These are phyloP conservation scores for Eremochloa ophiuroides DNA, from an alignment of 176 grass and related monocot species.

Conservation along the genomic window DNA sequence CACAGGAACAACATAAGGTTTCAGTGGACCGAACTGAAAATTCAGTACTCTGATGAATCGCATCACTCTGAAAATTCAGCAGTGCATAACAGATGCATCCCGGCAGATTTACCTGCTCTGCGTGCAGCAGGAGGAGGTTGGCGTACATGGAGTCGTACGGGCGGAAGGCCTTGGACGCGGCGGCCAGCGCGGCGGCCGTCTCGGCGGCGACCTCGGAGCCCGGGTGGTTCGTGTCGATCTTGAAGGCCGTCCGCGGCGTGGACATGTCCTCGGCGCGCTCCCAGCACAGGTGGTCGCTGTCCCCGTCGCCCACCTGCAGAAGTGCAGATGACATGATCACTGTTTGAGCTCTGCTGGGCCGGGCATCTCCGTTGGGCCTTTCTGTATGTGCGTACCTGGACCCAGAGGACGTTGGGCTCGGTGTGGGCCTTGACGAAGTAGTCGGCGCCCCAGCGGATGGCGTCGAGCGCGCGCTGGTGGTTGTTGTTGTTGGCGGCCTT, in stretches of 20 bases:
- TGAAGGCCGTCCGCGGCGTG: conserved; percentile 71
- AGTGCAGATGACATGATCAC: no score
- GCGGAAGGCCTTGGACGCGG: conserved; percentile 59
- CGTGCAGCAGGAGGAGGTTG: conserved; percentile 66
- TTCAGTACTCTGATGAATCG: background rate
- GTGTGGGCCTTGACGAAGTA: conserved; percentile 92
- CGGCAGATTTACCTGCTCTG: conserved; percentile 48
- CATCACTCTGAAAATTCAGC: background rate
- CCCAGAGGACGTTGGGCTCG: conserved; percentile 70
- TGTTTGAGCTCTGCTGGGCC: background rate
- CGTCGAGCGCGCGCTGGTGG: conserved; percentile 57
- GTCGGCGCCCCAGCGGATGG: conserved; percentile 78
- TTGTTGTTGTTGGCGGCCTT: conserved; percentile 56
- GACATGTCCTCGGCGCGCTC: conserved; percentile 90
- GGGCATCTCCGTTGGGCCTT: background rate
- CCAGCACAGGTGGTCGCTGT: conserved; percentile 98
- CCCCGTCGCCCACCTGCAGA: conserved; percentile 81
- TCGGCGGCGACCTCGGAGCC: conserved; percentile 75
- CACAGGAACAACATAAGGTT: background rate
- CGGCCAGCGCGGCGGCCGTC: conserved; percentile 74
- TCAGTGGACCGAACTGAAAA: background rate
- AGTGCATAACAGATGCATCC: background rate
- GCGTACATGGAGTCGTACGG: conserved; percentile 78
- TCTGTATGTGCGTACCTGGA: conserved; percentile 36
- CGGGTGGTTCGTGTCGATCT: conserved; percentile 50